Base-by-base conservation (phyloP, 2,329 filamentous ascomycete species). In the Orbilia quercus region DNA sequence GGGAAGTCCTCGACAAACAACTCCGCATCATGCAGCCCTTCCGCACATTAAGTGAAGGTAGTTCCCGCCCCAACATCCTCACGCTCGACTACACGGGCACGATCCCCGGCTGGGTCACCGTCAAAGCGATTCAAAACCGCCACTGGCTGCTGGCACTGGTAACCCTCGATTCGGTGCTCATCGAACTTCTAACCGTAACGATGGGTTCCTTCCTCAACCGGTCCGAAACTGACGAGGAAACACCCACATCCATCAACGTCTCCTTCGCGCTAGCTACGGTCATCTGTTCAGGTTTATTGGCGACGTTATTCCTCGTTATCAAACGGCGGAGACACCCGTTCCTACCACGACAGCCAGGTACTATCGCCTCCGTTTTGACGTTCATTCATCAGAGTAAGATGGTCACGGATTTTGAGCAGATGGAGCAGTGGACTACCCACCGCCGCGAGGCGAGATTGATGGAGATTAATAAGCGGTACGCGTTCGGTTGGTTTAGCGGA, bases 361-460 rank as follows among this genome's bases (percentile, higher is more conserved):
- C 90, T 18, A 92, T 94, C 76, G 88, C 90, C 1, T 88, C 86
- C 45, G 86, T 92, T 59, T 83, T 94, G 60, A 90, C 89, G 0
- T 93, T 90, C 78, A 90, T 93, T 71, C 89, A 93, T 80, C 90
- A 92, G 81, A 89, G 86, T 79, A 90, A 90, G 81, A 92, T 93
- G 90, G 82, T 93, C 48, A 88, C 88, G 75, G 86, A 87, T 77
- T 93, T 93, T 80, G 88, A 91, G 12, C 87, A 86, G 44, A 91
- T 89, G 20, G 86, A 88, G 73, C 86, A 86, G 80, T 81, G 88
- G 55, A 85, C 84, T 76, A 87, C 85, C 59, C 81, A 82, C 12
- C 81, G 87, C 78, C 90, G 91, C 87, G 86, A 85, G 75, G 80
- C 80, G 64, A 83, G 84, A 79, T 82, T 93, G 36, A 85, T 86